Conservation (phyloP, 2,329 filamentous ascomycete species). For the Cercospora sojina region DNA sequence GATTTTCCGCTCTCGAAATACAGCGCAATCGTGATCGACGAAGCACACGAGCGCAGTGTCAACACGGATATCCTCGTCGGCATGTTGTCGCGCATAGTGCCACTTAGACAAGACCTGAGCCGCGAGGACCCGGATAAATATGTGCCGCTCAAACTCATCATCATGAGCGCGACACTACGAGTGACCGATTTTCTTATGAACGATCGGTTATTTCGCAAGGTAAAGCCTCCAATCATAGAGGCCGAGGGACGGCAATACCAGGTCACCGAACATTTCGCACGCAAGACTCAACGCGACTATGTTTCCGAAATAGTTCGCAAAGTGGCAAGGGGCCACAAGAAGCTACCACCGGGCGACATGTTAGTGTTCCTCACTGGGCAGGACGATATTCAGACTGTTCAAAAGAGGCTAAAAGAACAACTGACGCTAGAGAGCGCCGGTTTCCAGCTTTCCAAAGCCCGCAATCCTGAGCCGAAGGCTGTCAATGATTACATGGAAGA, state of each 20-base stretch:
- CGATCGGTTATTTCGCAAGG: slow-evolving; percentile 66
- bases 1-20: slow-evolving; percentile 89
- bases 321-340: slow-evolving; percentile 80
- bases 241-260: slow-evolving; percentile 89
- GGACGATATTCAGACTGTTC: slow-evolving; percentile 83
- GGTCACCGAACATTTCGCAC: slow-evolving; percentile 85
- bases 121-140: slow-evolving; percentile 66
- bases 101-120: slow-evolving; percentile 72
- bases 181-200: slow-evolving; percentile 91
- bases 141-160: slow-evolving; percentile 82
- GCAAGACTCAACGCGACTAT: slow-evolving; percentile 81
- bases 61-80: slow-evolving; percentile 98
- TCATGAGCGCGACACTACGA: slow-evolving; percentile 95
- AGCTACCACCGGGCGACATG: slow-evolving; percentile 86
- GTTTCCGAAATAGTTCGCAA: slow-evolving; percentile 88
- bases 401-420: slow-evolving; percentile 71
- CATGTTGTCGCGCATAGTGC: slow-evolving; percentile 90
- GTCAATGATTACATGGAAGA: slow-evolving; percentile 37
- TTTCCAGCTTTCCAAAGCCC: slow-evolving; percentile 19
- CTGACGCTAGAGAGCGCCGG: slow-evolving; percentile 54
- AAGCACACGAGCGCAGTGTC: slow-evolving; percentile 94
- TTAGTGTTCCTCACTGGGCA: slow-evolving; percentile 93
- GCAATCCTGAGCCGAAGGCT: not conserved
- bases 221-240: slow-evolving; percentile 73
- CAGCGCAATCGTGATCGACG: slow-evolving; percentile 90